Evolutionary conservation across 768 basidiomycete species (phyloP).

Genomic region (Trametes elegans): DNA sequence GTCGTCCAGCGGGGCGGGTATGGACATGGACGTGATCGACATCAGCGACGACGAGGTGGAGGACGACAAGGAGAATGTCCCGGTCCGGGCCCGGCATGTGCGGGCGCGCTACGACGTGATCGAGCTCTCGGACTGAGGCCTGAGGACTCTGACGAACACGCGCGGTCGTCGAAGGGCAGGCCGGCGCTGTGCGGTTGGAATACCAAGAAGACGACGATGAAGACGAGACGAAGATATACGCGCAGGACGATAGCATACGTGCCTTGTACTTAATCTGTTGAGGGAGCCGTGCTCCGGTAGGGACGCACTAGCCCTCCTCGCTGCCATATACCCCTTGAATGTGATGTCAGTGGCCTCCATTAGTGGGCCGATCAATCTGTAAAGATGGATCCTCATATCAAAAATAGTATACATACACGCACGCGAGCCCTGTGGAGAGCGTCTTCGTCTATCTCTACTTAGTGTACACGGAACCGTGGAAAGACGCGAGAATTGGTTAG

Average conservation of each 20-base stretch:
- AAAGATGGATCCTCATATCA: not conserved
- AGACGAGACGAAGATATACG: not conserved
- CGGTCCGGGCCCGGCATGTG: slow-evolving; percentile 49
- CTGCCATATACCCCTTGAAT: slow-evolving; percentile 6
- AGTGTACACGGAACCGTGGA: not conserved
- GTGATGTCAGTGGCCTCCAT: not conserved
- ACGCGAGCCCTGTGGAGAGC: not conserved
- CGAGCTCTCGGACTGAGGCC: slow-evolving; percentile 48
- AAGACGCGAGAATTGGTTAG: slow-evolving; percentile 4
- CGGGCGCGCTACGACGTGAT: slow-evolving; percentile 53
- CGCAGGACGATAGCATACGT: not conserved
- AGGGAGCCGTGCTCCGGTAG: not conserved
- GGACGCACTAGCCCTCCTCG: not conserved
- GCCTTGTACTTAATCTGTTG: not conserved
- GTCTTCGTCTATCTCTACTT: not conserved
- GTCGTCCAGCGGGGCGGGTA: slow-evolving; percentile 9
- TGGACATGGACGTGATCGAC: slow-evolving; percentile 28
- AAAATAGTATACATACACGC: slow-evolving; percentile 2
- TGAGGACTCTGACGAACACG: not conserved
- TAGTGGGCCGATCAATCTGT: not conserved
- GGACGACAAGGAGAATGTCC: slow-evolving; percentile 62
- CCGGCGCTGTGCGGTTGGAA: not conserved
- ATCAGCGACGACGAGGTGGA: slow-evolving; percentile 49
- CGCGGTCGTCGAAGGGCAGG: not conserved
- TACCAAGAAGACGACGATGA: not conserved